Evolutionary conservation across 768 basidiomycete species (phyloP), one percentile per base, ranked within the genome.

Genomic region (Dentipellis sp.): DNA sequence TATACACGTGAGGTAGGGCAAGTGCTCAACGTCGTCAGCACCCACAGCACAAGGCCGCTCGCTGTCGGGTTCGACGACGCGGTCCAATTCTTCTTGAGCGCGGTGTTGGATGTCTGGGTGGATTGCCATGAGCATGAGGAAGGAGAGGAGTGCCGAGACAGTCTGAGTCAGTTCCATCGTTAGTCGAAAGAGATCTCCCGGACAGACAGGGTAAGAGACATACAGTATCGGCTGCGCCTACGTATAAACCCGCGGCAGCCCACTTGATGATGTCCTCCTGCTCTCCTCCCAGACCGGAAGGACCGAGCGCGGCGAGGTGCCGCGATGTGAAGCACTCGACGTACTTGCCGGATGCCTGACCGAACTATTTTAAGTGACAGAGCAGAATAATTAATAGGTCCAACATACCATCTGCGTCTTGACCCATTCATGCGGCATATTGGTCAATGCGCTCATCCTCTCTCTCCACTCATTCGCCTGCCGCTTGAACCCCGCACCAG

Each of bases 211-310:
- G 14, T 8, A 10, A 7, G 1, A 1, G 39, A n/a, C 3, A 23
- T 14, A 14, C 8, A 2, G 9, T 21, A n/a, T n/a, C 49, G 45
- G 29, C 50, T 53, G 50, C 42, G 59, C 61, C 61, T 6, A 56
- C 61, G 42, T 62, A 62, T 4, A 62, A 58, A 0, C 59, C 56
- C 17, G 59, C 61, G 10, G 61, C 61, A 9, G 61, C 56, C 61
- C 58, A 59, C 56, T 62, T 62, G 50, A 62, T 54, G 21, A 54
- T 62, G 37, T 57, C 60, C 37, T 62, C 58, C n/a, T 62, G 54
- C 14, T 62, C 56, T 10, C 55, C 60, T 29, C 58, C 42, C n/a
- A 29, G 29, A 29, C 29, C 29, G 6, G 29, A 29, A 3, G 29
- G 29, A 6, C 29, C 29, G 29, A 29, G 29, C 42, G 42, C 9